Base-by-base conservation (phyloP, 495 filamentous ascomycete genomes). In the Rhypophila decipiens region DNA sequence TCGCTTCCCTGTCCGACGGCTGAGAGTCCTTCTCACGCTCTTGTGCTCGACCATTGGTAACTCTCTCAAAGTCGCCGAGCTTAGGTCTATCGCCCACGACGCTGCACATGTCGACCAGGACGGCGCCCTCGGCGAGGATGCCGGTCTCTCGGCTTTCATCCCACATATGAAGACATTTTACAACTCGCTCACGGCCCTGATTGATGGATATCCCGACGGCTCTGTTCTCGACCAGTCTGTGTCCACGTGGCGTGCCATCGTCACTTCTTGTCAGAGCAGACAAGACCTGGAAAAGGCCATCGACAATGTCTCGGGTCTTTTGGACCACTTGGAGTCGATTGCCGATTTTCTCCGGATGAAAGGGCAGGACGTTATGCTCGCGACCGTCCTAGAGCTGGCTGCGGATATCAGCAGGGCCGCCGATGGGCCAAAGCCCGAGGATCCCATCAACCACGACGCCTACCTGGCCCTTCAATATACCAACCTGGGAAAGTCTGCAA, bases 281-380 rank as follows among this genome's bases (percentile, higher is more conserved):
- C 54, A 68, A 9, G 67, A 77, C 1, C 56, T 94, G 15, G 46
- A 72, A n/a, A 57, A 60, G 10, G 63, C 64, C n/a, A 60, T 95
- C 29, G 80, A 87, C 44, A 79, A 89, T 51, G 57, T 77, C 4
- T 66, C 75, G 4, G 72, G 75, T 18, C 78, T 82, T 44, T 48
- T 86, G 10, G 55, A 71, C 29, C 82, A 88, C 46, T 70, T 95
- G 10, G 75, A 80, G 47, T 74, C 80, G 2, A 57, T 90, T n/a
- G 76, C 80, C 17, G 85, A 95, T 45, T 94, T 86, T 54, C 73
- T 88, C 2, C 83, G 84, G 27, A 84, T 90, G 57, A 85, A 85
- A 47, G 89, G 88, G 2, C 60, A 70, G 18, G 67, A 70, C 21
- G 58, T 52, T 11, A 54, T 71, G 10, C 65, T 73, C n/a, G 65